phyloP scores from a whole-genome alignment of 2,329 filamentous ascomycete species.

The Eurotiales sp. region DNA sequence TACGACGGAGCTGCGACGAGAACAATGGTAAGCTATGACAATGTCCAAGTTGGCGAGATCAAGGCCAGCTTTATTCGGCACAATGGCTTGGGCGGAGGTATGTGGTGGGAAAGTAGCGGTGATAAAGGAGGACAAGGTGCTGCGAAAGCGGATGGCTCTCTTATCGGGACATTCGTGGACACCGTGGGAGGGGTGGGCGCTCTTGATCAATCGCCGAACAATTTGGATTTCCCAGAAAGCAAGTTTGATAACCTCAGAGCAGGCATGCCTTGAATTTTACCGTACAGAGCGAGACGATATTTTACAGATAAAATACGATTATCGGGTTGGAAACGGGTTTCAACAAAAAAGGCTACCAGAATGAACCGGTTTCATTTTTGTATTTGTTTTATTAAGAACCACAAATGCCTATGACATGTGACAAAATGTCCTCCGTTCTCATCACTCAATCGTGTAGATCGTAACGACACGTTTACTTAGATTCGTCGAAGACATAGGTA shows the following conservation, averaged over 20 bases:
- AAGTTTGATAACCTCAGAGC: constrained; percentile 37
- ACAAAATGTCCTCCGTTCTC: background rate
- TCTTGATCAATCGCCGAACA: constrained; percentile 35
- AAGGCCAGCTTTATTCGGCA: constrained; percentile 71
- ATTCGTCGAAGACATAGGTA: constrained; percentile 68
- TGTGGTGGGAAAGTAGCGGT: constrained; percentile 93
- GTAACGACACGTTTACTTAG: constrained; percentile 45
- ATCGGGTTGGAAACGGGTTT: too few relatives aligned
- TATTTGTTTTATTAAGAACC: constrained; percentile 14
- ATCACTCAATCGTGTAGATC: constrained; percentile 10
- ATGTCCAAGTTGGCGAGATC: constrained; percentile 54
- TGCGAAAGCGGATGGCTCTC: constrained; percentile 48
- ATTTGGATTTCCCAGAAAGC: constrained; percentile 37
- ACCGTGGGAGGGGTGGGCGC: constrained; percentile 28
- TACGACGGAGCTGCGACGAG: constrained; percentile 58
- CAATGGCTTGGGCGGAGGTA: constrained; percentile 72
- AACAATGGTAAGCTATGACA: constrained; percentile 72
- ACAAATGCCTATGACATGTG: constrained; percentile 1
- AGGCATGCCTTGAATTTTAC: constrained; percentile 21
- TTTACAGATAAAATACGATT: background rate
- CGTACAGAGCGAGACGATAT: background rate
- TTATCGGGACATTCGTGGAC: constrained; percentile 59
- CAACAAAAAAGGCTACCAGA: constrained; percentile 1
- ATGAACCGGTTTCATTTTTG: constrained; percentile 7
- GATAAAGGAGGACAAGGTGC: constrained; percentile 59